Conservation (phyloP, 176 grass and related monocot genomes). For the Poa pratensis region DNA sequence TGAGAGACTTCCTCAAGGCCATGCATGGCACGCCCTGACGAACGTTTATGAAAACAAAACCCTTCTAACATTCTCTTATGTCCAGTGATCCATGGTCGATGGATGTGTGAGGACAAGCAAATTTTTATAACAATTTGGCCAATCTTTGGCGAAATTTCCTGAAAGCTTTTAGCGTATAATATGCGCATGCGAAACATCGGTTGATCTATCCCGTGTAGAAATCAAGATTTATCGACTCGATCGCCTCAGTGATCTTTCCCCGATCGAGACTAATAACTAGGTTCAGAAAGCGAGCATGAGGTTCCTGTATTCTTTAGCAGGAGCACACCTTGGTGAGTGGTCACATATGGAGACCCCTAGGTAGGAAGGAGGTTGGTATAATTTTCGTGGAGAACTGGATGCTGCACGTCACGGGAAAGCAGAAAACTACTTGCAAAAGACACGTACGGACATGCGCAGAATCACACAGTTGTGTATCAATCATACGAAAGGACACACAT, state of each 20-base stretch:
- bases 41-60: no score
- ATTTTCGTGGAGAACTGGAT: conserved; percentile 51
- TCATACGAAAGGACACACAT: background rate
- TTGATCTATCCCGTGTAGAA: no score
- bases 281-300: background rate
- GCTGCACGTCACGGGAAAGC: conserved; percentile 41
- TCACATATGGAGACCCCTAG: conserved; percentile 33
- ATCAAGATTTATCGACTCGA: no score
- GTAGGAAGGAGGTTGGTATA: conserved; percentile 15
- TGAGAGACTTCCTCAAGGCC: background rate
- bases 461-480: background rate
- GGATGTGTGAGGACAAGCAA: background rate
- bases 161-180: no score
- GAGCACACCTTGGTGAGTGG: conserved; percentile 27
- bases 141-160: background rate
- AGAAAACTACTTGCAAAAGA: conserved; percentile 18
- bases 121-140: background rate
- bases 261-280: background rate
- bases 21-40: no score
- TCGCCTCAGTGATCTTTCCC: background rate
- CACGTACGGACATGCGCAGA: conserved; percentile 30
- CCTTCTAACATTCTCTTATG: no score
- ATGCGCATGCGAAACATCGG: no score
- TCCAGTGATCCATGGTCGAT: no score
- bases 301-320: conserved; percentile 27